Base-by-base conservation (phyloP, 2,329 filamentous ascomycete genomes). In the Ophiostoma sp. region DNA sequence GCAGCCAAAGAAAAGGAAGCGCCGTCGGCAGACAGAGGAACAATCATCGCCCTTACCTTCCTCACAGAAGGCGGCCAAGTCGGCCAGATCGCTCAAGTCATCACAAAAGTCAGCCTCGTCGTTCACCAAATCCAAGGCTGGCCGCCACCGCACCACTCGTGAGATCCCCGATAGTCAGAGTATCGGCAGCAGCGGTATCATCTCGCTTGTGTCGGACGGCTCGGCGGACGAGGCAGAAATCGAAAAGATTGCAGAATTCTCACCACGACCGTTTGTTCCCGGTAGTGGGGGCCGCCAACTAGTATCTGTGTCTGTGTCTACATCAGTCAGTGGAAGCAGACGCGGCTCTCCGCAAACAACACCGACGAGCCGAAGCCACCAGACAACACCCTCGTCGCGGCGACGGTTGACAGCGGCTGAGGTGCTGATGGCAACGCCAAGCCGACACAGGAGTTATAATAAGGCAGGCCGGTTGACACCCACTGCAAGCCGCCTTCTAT, bases 121-220 rank as follows among this genome's bases (percentile, higher is more conserved):
- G 33, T 3, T n/a, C 28, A 2, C 7, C 57, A 31, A 61, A 19
- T 9, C 61, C 36, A 66, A 45, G 15, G 2, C n/a, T 39, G n/a
- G 61, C 36, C 61, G 61, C 6, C 59, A 19, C 15, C 36, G 61
- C 22, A 12, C 11, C 15, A 19, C 61, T 2, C 45, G 45, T 19
- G 69, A 71, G 39, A 59, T 73, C 5, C 69, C 74, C 28, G 64
- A 73, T 31, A 73, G 71, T 42, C 52, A 73, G 28, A 36, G 33
- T 22, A 39, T 48, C 25, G 31, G 66, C 68, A 74, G 83, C 73
- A 74, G 73, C 59, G 63, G 69, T 63, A 79, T 86, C 69, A 79
- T 85, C 61, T 85, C 84, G 31, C 81, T 86, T 73, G 76, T 85
- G 12, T 81, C 83, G 7, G 81, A 82, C 76, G 79, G 72, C 39